Base-by-base conservation (phyloP, 2,329 filamentous ascomycete species). In the Chaetothyriales sp. region DNA sequence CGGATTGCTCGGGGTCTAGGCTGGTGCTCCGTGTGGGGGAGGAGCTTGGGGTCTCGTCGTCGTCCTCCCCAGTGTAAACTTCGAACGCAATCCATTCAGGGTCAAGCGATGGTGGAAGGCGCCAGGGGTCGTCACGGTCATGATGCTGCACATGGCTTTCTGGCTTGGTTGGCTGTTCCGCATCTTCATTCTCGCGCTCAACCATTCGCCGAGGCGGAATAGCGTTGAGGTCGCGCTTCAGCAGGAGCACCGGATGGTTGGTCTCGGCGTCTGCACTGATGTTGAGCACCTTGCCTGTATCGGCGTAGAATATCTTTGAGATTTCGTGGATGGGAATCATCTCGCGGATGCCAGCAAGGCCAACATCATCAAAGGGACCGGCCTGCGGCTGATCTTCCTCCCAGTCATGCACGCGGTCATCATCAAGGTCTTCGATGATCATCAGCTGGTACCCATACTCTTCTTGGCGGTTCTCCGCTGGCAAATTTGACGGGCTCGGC, bases 81-180 rank as follows among this genome's bases (percentile, higher is more conserved):
- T 95, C 87, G 15, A 95, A 79, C 0, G 89, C 89, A 57, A 95
- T 78, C 89, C 89, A 95, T 65, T 94, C 89, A 0, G 84, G 80
- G 58, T 95, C 89, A 0, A 95, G 71, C 53, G 88, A 83, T 1
- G 74, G 73, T 0, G 87, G 86, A 2, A 94, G 70, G 9, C 71
- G 70, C 76, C 79, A 83, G 6, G 69, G 65, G 45, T 71, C 67
- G 53, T 47, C 39, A 55, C 46, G 19, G 60, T 46, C 18, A 20
- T 49, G 20, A 20, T 47, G 20, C 18, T 43, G 47, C 10, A 39
- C 32, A 15, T 22, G 12, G 10, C 18, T n/a, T 4, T n/a, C 44
- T 18, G 44, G 6, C 3, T 19, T 22, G 44, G 15, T 18, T 22
- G 52, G 26, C 12, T 53, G 51, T 39, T 58, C 56, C 10, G 51